A percentile compares a stretch with the other conserved stretches of the same genome.
Evolutionary conservation across 2,329 filamentous ascomycete species (phyloP).

Genomic region (Colletotrichum sp.): DNA sequence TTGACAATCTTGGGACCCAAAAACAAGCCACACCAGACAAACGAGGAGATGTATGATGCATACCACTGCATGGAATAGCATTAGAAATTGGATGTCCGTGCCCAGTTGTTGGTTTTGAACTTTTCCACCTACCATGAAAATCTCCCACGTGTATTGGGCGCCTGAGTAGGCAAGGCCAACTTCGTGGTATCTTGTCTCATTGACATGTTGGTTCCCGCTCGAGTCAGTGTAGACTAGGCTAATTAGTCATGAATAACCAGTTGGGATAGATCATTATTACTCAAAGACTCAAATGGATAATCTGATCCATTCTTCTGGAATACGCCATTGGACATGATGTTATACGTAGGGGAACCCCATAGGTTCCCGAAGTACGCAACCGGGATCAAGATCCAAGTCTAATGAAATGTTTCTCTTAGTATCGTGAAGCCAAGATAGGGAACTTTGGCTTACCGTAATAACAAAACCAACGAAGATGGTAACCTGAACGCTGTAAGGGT

Average conservation of each 20-base stretch:
- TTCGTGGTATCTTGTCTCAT: conserved; percentile 50
- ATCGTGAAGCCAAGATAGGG: background rate
- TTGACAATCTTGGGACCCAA: conserved; percentile 51
- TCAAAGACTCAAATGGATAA: conserved; percentile 23
- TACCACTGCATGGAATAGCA: conserved; percentile 51
- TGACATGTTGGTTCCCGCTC: conserved; percentile 28
- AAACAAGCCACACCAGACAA: conserved; percentile 64
- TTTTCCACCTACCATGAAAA: background rate
- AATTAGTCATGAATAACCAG: conserved; percentile 4
- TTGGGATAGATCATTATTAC: conserved; percentile 16
- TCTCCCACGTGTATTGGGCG: conserved; percentile 58
- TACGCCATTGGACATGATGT: conserved; percentile 63
- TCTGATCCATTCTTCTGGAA: conserved; percentile 33
- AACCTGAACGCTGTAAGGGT: conserved; percentile 61
- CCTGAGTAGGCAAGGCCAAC: conserved; percentile 63
- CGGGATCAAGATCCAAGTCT: conserved; percentile 63
- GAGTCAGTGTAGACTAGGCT: conserved; percentile 4
- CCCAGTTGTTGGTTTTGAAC: background rate
- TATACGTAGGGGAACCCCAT: conserved; percentile 44
- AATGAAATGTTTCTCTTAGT: conserved; percentile 22
- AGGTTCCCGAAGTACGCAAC: conserved; percentile 63
- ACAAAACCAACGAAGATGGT: conserved; percentile 60
- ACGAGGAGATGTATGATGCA: conserved; percentile 60
- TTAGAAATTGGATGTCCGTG: background rate
- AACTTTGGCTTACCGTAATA: conserved; percentile 26